A percentile compares a stretch with the other conserved stretches of the same genome.
Evolutionary conservation across 306 rosid genomes (phyloP).

Genomic region (Morella rubra): DNA sequence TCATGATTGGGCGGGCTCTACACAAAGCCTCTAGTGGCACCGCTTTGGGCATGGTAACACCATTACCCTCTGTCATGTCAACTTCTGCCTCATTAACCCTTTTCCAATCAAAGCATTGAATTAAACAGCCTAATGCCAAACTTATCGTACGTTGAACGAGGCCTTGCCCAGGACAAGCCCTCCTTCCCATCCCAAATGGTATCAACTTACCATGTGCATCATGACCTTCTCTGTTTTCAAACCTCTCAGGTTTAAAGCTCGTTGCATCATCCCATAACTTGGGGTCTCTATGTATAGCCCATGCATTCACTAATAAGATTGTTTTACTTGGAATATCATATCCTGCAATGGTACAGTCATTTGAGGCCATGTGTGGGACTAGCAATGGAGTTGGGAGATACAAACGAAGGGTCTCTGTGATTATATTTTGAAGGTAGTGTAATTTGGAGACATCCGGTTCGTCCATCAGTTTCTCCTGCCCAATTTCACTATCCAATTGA

Average conservation of each 20-base stretch:
- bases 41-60: no score
- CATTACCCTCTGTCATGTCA: no score
- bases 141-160: no score
- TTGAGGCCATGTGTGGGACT: neutral
- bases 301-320: conserved; percentile 32
- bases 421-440: conserved; percentile 34
- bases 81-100: no score
- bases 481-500: conserved; percentile 23
- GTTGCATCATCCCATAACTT: conserved; percentile 29
- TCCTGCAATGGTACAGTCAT: neutral
- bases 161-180: no score
- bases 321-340: neutral
- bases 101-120: no score
- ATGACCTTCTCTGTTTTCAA: neutral
- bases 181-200: no score
- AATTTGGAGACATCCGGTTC: conserved; percentile 31
- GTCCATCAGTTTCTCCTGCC: conserved; percentile 23
- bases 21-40: no score
- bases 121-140: no score
- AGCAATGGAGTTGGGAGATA: neutral
- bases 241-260: conserved; percentile 35
- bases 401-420: conserved; percentile 33
- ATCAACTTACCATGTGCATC: no score
- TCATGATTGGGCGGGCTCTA: no score
- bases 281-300: conserved; percentile 41